Base-by-base conservation (phyloP, 2,329 filamentous ascomycete genomes). In the Clonostachys rhizophaga region DNA sequence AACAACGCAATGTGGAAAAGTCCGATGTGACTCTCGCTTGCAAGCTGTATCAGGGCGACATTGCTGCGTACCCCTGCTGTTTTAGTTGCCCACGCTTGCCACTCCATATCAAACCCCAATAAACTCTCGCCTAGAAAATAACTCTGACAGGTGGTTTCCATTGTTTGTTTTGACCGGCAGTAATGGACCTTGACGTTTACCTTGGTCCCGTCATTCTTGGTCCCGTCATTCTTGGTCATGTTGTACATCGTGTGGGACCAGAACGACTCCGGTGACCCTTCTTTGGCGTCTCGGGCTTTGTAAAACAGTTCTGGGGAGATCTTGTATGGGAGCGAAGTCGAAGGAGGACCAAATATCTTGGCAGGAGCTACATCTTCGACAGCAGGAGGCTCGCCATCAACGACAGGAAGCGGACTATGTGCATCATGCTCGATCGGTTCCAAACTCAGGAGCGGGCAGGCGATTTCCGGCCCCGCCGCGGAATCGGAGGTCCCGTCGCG, bases 91-190 rank as follows among this genome's bases (percentile, higher is more conserved):
- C 76, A 69, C 2, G 71, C 53, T 45, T 81, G 75, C 91, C 92
- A 96, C 68, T 96, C 92, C 51, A 96, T 76, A 58, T 96, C 91
- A 51, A 96, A 90, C 0, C 91, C 91, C n/a, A 96, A 62, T 3
- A 95, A 66, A 37, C 80, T 72, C 57, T 94, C 82, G 24, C 76
- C 54, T 37, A 83, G 59, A 55, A 96, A 96, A 48, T 86, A 75
- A 48, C 78, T 64, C 49, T 80, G 64, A 49, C 81, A 73, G 8
- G 87, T 76, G 6, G 71, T 66, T 61, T 96, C 89, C 16, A 87
- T 86, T 4, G 79, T 80, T 35, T 81, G 70, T 41, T 76, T 78
- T 48, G 73, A 86, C 43, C 71, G 82, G 70, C 90, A 95, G 64
- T 96, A 96, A 59, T 92, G 83, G 1, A 95, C 81, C 48, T 75